Evolutionary conservation across 129 eudicot species (phyloP), one percentile per base, ranked within the genome.

Genomic region (Flaveria trinervia): DNA sequence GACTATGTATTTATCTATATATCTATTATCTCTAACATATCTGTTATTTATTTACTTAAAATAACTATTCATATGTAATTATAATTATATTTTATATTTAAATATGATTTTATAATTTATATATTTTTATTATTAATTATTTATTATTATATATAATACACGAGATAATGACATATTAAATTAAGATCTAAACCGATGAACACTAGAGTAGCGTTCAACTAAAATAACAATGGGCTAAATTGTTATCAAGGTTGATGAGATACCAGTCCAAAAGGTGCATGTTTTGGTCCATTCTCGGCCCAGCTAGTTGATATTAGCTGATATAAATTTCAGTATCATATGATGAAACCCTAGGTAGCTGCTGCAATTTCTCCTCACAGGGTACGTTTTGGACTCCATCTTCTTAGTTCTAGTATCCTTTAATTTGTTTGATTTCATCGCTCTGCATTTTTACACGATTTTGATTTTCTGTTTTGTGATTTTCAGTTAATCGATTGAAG

Each of bases 401-500:
- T 52, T 52, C 76, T 16, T 51, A n/a, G 54, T 9, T 1, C 4
- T 1, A 26, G 28, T 71, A 50, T 70, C 0, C 65, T 30, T 28
- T 28, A 5, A 28, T 62, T 28, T 62, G 10, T 62, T 15, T 41
- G 3, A 39, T 66, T 2, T 14, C 4, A 14, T 15, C 48, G 13
- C 16, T 65, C 1, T 30, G 48, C 23, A 30, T 16, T 15, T 67
- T 39, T 17, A 67, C 28, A 14, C 33, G 3, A 1, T 44, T 68
- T 68, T 68, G 18, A 30, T 52, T 51, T 9, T 5, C 11, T 8
- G 3, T 9, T 52, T 71, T 22, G 5, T 52, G 45, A 9, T 71
- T 71, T 71, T 71, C 76, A 71, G 65, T n/a, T 28, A n/a, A 49
- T 71, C 64, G 2, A 3, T 52, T 30, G 65, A 65, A 52, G 65